Percentiles rank a stretch among this genome's conserved stretches.
These are phyloP conservation scores for Nannizziopsis barbatae DNA, from an alignment of 2,329 filamentous ascomycete species.

Conservation along the genomic window DNA sequence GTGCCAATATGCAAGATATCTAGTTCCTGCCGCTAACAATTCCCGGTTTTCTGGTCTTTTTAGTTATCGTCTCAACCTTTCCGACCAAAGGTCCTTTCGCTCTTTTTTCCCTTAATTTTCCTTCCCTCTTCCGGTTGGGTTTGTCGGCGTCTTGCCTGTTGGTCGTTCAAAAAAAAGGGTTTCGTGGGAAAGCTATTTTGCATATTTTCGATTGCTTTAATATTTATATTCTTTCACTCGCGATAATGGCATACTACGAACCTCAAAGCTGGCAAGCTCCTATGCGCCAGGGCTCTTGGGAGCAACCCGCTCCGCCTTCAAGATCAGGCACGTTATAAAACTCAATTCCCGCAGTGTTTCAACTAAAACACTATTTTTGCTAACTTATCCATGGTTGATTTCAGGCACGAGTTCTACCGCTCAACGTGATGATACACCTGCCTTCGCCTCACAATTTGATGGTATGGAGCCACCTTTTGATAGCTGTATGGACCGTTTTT, in stretches of 20 bases:
- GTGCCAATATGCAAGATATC: too few relatives aligned
- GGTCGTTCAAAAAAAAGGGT: neutral
- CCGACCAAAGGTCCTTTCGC: too few relatives aligned
- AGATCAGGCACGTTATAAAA: conserved; percentile 50
- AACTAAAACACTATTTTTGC: neutral
- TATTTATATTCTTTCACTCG: conserved; percentile 4
- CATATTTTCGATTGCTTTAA: neutral
- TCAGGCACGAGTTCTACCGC: conserved; percentile 64
- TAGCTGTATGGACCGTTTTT: neutral
- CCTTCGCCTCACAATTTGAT: conserved; percentile 81
- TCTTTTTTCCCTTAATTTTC: neutral
- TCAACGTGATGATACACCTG: conserved; percentile 60
- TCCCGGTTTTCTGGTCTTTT: too few relatives aligned
- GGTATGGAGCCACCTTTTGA: conserved; percentile 48
- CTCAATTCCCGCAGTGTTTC: neutral
- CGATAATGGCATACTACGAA: conserved; percentile 58
- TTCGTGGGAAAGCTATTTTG: conserved; percentile 3
- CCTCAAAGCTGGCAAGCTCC: conserved; percentile 53
- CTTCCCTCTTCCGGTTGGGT: conserved; percentile 5
- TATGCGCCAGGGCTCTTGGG: conserved; percentile 57
- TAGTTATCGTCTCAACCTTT: too few relatives aligned
- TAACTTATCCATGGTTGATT: conserved; percentile 9
- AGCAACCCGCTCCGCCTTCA: conserved; percentile 59
- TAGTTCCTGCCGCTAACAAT: too few relatives aligned
- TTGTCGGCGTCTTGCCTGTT: neutral